A percentile compares a stretch with the other conserved stretches of the same genome.
These are phyloP conservation scores for Aspergillus nanangensis DNA, from an alignment of 495 filamentous ascomycete genomes.

Conservation along the genomic window DNA sequence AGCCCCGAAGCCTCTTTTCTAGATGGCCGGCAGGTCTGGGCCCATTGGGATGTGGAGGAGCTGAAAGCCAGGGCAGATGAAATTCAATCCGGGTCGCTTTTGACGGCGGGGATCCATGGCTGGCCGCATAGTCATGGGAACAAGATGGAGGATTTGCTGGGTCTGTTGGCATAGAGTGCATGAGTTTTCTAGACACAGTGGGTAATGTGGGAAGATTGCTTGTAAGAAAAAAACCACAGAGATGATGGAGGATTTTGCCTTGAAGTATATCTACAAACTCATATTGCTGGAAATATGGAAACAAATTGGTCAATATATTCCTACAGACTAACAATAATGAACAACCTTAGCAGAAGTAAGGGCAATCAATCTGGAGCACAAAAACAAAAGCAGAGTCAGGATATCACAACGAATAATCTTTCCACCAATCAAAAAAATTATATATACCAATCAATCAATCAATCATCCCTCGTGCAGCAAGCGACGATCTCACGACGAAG, in stretches of 20 bases:
- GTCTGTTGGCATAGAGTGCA: not conserved
- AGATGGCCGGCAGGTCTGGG: slow-evolving; percentile 44
- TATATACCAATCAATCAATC: no score
- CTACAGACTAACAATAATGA: not conserved
- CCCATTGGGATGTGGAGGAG: slow-evolving; percentile 55
- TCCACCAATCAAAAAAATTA: no score
- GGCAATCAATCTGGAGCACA: not conserved
- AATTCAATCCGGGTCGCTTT: slow-evolving; percentile 20
- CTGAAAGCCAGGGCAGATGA: slow-evolving; percentile 35
- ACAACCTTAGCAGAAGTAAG: no score
- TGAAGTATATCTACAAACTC: no score
- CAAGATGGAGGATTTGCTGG: not conserved
- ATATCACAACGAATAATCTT: slow-evolving; percentile 1
- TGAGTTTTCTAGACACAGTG: no score
- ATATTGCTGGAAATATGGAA: no score
- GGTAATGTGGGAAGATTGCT: no score
- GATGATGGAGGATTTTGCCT: no score
- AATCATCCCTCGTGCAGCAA: no score
- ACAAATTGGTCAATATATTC: no score
- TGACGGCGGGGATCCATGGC: not conserved
- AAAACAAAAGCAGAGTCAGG: not conserved
- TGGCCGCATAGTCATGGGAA: not conserved
- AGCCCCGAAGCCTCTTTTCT: slow-evolving; percentile 45
- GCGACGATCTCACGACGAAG: not conserved
- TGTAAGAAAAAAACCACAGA: no score